A percentile compares a stretch with the other conserved stretches of the same genome.
phyloP scores from a whole-genome alignment of 768 basidiomycete genomes.

The Royoungia palumana region DNA sequence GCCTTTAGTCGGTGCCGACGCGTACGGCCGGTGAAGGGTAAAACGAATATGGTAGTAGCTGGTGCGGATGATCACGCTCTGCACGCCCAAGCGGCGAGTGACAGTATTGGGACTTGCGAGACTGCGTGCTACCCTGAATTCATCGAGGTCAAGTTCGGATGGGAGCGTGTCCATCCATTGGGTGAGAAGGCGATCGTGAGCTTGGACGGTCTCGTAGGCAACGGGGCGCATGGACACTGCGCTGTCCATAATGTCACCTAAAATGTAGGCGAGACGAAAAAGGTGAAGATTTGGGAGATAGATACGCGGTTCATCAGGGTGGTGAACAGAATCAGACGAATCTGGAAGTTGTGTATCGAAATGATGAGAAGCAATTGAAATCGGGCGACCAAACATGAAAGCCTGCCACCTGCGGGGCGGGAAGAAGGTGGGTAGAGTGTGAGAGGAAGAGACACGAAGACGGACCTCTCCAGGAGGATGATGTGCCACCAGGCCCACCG shows the following conservation, averaged over 20 bases:
- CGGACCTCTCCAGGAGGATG: conserved; percentile 71
- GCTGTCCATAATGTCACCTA: conserved; percentile 84
- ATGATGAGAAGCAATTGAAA: conserved; percentile 73
- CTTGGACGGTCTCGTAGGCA: conserved; percentile 66
- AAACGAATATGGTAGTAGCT: conserved; percentile 83
- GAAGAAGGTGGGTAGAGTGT: conserved; percentile 6
- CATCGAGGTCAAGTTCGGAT: conserved; percentile 69
- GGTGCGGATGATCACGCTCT: conserved; percentile 76
- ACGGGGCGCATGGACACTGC: conserved; percentile 80
- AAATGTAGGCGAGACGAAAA: conserved; percentile 71
- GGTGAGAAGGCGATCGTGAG: conserved; percentile 66
- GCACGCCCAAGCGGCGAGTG: conserved; percentile 69
- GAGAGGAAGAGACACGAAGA: conserved; percentile 4
- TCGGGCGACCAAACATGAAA: conserved; percentile 80
- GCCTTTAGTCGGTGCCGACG: conserved; percentile 29
- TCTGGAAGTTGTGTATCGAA: conserved; percentile 80
- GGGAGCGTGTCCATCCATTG: conserved; percentile 81
- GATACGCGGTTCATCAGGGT: conserved; percentile 57
- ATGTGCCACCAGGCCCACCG: conserved; percentile 94
- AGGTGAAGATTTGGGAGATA: conserved; percentile 75
- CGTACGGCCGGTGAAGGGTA: conserved; percentile 78
- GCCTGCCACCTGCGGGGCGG: conserved; percentile 68
- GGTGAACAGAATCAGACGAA: conserved; percentile 43
- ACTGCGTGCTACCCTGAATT: conserved; percentile 68
- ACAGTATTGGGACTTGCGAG: conserved; percentile 59